Evolutionary conservation across 129 eudicot genomes (phyloP), one percentile per base, ranked within the genome.

Genomic region (Deinandra increscens): DNA sequence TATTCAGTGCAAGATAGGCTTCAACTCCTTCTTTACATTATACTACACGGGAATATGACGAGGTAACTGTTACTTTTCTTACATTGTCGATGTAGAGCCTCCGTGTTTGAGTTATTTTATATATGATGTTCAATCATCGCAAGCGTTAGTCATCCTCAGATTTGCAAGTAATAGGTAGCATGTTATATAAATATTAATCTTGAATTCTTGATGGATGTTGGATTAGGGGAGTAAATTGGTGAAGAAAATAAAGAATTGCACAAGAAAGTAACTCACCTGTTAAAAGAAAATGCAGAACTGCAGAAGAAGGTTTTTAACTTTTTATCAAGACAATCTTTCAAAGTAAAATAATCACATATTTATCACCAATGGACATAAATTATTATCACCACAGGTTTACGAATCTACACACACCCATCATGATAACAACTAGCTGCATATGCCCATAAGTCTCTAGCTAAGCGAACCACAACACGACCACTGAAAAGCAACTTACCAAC

Each of bases 241-340:
- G 88, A 83, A 76, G 96, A 88, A 62, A 88, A 92, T 51, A 67
- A 79, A 60, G 91, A 88, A 65, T 75, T 92, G 61, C 69, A 81
- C 71, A 84, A 83, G 63, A 74, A 84, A 79, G 51, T 86, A 19
- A 81, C 64, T 79, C 60, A 68, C 53, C 19, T 86, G 49, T 65
- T 51, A 41, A 85, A 88, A 79, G 91, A 88, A 46, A 84, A 88
- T 54, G 60, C 68, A 54, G 81, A 84, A 60, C 55, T 92, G 85
- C 83, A 75, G 56, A 84, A 77, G 66, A 84, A 86, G 95, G 96
- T 92, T 82, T 11, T n/a, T n/a, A n/a, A n/a, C n/a, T n/a, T n/a
- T n/a, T 37, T 9, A 33, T 42, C 63, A 23, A 64, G 53, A 58
- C 11, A 75, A 60, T 15, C 2, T 38, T 60, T 70, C 42, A 7